phyloP scores from a whole-genome alignment of 192 early-diverging fungal species.

The Backusella westeae region DNA sequence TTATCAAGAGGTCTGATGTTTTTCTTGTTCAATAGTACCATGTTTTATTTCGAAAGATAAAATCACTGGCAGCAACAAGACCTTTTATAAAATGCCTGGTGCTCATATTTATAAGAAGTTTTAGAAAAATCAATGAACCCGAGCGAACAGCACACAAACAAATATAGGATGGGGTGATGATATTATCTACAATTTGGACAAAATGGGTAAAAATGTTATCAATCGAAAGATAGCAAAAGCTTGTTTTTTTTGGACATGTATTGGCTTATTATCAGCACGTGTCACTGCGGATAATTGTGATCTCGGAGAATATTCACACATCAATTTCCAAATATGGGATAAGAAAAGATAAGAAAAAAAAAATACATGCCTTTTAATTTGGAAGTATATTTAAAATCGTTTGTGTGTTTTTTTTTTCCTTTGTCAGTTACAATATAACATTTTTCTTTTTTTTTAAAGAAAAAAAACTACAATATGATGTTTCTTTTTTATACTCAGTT shows the following conservation, averaged over 20 bases:
- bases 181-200: slow-evolving; percentile 10
- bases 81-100: background rate
- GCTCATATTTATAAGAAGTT: background rate
- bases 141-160: background rate
- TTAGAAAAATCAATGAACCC: background rate
- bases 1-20: background rate
- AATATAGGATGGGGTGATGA: background rate
- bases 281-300: slow-evolving; percentile 3
- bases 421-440: background rate
- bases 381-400: background rate
- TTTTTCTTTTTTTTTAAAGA: no score
- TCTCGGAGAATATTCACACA: background rate
- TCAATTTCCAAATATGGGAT: background rate
- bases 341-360: slow-evolving; percentile 9
- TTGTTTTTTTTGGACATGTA: background rate
- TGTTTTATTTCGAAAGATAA: background rate
- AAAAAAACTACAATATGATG: no score
- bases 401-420: background rate
- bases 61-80: background rate
- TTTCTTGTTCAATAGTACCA: background rate
- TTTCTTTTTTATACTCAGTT: background rate
- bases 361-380: background rate
- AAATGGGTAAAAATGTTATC: slow-evolving; percentile 1
- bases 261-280: background rate
- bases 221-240: background rate